Evolutionary conservation across 805 yeast genomes (phyloP).

Genomic region (Metschnikowia koreensis): DNA sequence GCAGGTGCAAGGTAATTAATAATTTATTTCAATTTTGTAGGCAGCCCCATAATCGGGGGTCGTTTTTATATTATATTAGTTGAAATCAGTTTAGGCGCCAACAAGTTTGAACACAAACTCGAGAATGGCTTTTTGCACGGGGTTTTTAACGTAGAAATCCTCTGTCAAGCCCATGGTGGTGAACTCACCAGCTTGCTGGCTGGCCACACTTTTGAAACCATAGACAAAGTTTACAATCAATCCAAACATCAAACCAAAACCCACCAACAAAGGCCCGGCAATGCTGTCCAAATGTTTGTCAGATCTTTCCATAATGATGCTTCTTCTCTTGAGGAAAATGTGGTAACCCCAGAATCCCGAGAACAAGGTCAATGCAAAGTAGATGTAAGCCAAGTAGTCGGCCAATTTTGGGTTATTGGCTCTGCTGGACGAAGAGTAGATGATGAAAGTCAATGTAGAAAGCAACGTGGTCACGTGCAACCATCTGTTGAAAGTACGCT

Average conservation of each 20-base stretch:
- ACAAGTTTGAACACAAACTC: constrained; percentile 32
- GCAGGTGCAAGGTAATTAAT: not conserved
- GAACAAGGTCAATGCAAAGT: constrained; percentile 79
- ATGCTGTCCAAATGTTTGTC: constrained; percentile 88
- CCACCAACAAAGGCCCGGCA: constrained; percentile 81
- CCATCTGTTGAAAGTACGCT: constrained; percentile 96
- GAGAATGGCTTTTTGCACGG: constrained; percentile 35
- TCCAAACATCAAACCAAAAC: constrained; percentile 64
- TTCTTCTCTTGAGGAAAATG: constrained; percentile 68
- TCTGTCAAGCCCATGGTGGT: constrained; percentile 25
- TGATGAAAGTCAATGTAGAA: constrained; percentile 79
- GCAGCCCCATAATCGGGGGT: not conserved
- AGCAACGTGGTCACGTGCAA: constrained; percentile 82
- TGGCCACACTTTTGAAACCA: constrained; percentile 43
- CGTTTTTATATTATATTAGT: not conserved
- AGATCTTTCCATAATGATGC: constrained; percentile 73
- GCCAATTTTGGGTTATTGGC: constrained; percentile 69
- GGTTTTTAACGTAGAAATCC: constrained; percentile 31
- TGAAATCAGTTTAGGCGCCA: constrained; percentile 13
- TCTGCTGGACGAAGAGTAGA: constrained; percentile 69
- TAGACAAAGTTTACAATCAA: constrained; percentile 69
- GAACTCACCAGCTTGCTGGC: constrained; percentile 15
- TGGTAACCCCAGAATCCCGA: constrained; percentile 88
- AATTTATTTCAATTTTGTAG: too few species aligned
- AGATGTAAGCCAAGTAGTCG: constrained; percentile 66